Base-by-base conservation (phyloP, 495 filamentous ascomycete species). In the Talaromyces adpressus region DNA sequence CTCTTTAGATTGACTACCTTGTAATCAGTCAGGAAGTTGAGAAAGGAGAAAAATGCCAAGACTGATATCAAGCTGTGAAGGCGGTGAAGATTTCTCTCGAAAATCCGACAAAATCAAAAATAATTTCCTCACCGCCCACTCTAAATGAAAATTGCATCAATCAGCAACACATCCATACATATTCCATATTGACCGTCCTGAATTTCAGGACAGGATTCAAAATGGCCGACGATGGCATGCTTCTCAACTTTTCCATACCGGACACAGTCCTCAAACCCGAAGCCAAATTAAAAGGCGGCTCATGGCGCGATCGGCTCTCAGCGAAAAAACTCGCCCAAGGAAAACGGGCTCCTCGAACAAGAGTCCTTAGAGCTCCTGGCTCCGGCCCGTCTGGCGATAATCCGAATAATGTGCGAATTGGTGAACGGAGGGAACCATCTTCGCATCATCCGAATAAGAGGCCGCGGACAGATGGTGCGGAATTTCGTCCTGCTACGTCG, bases 191-290 rank as follows among this genome's bases (percentile, higher is more conserved):
- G 45, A 49, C 45, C 45, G n/a, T 49, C 45, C 45, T 49, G 45
- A 2, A 20, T 6, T 25, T 49, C 45, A 22, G 45, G 45, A 49
- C 18, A 49, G 45, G n/a, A 20, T 20, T 49, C 59, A 66, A 58
- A 64, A 97, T 97, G 93, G 91, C 91, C 22, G 92, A 97, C 78
- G 90, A 96, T 87, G 92, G 91, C 58, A 89, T 98, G 85, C 84
- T 97, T 56, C 81, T 97, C 72, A 98, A 98, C 72, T 97, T 97
- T 71, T 83, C 89, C 61, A 78, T 94, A 30, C 80, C 82, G 14
- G 89, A 90, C 66, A 81, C 78, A 16, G 73, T 79, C 60, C 75
- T 75, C 32, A 89, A 87, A 62, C 81, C 82, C 4, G 81, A 85
- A 53, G 80, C 83, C 54, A 88, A 85, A 64, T 91, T 96, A 72